These are phyloP conservation scores for Iberis pinnata DNA, from an alignment of 345 rosid genomes.

Conservation along the genomic window DNA sequence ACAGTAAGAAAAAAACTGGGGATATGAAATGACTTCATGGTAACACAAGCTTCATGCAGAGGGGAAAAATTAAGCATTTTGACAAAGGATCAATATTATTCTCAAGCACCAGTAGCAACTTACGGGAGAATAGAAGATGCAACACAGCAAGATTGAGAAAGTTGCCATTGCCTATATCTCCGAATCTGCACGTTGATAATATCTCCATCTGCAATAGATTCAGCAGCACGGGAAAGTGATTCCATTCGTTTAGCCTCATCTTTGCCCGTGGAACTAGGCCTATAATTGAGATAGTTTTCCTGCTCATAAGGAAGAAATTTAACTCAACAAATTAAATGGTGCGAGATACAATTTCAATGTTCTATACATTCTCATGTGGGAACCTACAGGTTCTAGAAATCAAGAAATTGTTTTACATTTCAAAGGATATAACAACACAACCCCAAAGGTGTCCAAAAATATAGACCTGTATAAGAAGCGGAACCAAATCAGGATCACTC, in stretches of 20 bases:
- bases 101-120: slow-evolving; percentile 31
- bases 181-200: slow-evolving; percentile 89
- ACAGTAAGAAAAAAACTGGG: background rate
- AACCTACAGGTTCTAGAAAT: slow-evolving; percentile 14
- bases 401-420: background rate
- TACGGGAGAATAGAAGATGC: slow-evolving; percentile 90
- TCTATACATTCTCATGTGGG: slow-evolving; percentile 6
- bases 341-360: slow-evolving; percentile 5
- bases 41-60: slow-evolving; percentile 12
- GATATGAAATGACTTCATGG: background rate
- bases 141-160: slow-evolving; percentile 64
- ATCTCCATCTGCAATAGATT: slow-evolving; percentile 87
- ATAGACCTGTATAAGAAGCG: slow-evolving; percentile 82
- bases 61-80: background rate
- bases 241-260: slow-evolving; percentile 81
- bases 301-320: slow-evolving; percentile 32
- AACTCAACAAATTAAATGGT: no score
- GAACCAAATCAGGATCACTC: slow-evolving; percentile 96
- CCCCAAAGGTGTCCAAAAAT: slow-evolving; percentile 6
- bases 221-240: slow-evolving; percentile 81
- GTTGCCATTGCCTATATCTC: slow-evolving; percentile 95
- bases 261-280: slow-evolving; percentile 58
- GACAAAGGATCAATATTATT: slow-evolving; percentile 2
- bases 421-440: background rate
- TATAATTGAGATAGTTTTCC: slow-evolving; percentile 94